Base-by-base conservation (phyloP, 768 basidiomycete genomes). In the Boletus fagicola region DNA sequence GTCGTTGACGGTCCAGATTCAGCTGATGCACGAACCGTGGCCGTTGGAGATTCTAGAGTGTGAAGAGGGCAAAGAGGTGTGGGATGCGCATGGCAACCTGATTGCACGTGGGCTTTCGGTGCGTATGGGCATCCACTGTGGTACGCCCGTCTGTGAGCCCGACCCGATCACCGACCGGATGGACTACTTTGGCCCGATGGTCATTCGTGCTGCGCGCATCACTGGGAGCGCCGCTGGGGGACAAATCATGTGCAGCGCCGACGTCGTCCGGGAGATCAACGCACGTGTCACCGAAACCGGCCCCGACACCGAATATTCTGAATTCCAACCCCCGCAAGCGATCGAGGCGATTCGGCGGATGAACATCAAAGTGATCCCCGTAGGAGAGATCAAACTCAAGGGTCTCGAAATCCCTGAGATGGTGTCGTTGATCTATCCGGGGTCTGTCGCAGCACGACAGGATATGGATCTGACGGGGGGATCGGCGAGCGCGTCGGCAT, bases 151-250 rank as follows among this genome's bases (percentile, higher is more conserved):
- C 30, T 97, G 94, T 68, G 95, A 97, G 67, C 81, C 85, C 4
- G 97, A 99, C 72, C 88, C 90, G 2, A 86, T 93, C 68, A 96
- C 94, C 5, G 78, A 86, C 57, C 88, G 97, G 45, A 98, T 99
- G 97, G 96, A 98, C 71, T 98, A 98, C 74, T 92, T 96, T 65
- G 95, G 95, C 0, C 88, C 94, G 1, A 92, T 97, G 84, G 93
- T 96, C 63, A 98, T 98, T 72, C 90, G 94, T 33, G 81, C 95
- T 0, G 86, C 96, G 6, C 83, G 96, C 40, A 91, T 99, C 65
- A 83, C 79, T 58, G 85, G 87, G 22, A 82, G 78, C 56, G 94
- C 97, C 0, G 84, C 85, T 10, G 97, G 97, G 8, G 97, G 97
- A 0, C 93, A 98, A 71, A 92, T 98, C 68, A 88, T 90, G 83